These are phyloP conservation scores for Lichtheimia ornata DNA, from an alignment of 371 early-diverging fungal species.

Conservation along the genomic window DNA sequence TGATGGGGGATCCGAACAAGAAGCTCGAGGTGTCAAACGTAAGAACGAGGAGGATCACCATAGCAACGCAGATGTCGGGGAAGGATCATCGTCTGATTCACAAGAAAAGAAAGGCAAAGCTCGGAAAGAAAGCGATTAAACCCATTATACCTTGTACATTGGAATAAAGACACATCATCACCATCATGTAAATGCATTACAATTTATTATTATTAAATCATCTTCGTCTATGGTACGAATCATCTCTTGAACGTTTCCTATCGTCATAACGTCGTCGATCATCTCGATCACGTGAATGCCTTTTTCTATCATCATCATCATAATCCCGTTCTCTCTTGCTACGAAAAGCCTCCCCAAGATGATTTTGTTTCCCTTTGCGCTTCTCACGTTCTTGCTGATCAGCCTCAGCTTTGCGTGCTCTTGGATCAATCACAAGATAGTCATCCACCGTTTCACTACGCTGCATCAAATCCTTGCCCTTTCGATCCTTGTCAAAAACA, in stretches of 20 bases:
- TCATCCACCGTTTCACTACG: slow-evolving; percentile 69
- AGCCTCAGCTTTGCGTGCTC: slow-evolving; percentile 45
- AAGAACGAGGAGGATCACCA: neutral
- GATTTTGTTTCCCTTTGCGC: slow-evolving; percentile 24
- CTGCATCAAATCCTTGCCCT: slow-evolving; percentile 63
- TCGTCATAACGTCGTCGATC: slow-evolving; percentile 10
- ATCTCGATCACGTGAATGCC: neutral
- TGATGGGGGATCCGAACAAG: neutral
- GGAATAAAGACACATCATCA: slow-evolving; percentile 1
- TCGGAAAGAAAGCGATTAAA: neutral
- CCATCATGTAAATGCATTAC: neutral
- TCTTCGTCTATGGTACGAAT: slow-evolving; percentile 4
- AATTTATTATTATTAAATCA: neutral
- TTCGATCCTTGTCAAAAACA: slow-evolving; percentile 67
- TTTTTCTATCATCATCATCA: slow-evolving; percentile 19
- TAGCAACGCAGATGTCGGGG: neutral
- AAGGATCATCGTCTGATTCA: neutral
- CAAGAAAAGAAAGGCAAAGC: slow-evolving; percentile 5
- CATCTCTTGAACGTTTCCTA: slow-evolving; percentile 13
- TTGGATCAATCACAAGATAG: slow-evolving; percentile 78
- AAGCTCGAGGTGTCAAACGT: neutral
- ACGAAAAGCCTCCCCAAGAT: slow-evolving; percentile 23
- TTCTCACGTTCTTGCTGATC: slow-evolving; percentile 40
- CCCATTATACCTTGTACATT: neutral
- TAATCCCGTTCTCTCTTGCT: slow-evolving; percentile 25